Evolutionary conservation across 371 early-diverging fungal species (phyloP).

Genomic region (Mortierella sp.): DNA sequence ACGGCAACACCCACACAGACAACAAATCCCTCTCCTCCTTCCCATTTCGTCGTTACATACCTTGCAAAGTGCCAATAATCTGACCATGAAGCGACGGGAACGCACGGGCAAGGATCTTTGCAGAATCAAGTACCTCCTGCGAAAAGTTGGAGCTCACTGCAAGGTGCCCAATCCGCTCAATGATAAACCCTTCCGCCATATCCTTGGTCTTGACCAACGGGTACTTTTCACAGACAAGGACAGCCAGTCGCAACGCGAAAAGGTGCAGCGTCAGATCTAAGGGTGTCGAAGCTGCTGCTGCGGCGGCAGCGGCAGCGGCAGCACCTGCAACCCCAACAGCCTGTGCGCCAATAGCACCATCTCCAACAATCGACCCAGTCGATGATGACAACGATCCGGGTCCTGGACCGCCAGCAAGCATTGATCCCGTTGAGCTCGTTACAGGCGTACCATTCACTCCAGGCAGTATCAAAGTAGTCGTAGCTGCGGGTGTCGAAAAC

Average conservation of each 20-base stretch:
- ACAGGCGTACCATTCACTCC: neutral
- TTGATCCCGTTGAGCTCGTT: neutral
- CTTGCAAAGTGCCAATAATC: conserved; percentile 30
- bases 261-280: conserved; percentile 26
- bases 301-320: neutral
- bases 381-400: neutral
- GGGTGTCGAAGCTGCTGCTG: neutral
- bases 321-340: neutral
- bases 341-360: neutral
- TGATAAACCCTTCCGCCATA: conserved; percentile 38
- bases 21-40: neutral
- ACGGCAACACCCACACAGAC: neutral
- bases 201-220: conserved; percentile 40
- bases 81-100: conserved; percentile 35
- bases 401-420: conserved; percentile 3
- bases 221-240: conserved; percentile 38
- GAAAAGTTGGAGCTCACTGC: conserved; percentile 27
- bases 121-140: conserved; percentile 37
- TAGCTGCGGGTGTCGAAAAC: conserved; percentile 55
- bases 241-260: conserved; percentile 49
- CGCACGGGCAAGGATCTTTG: conserved; percentile 33
- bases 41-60: neutral
- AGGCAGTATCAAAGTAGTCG: conserved; percentile 1
- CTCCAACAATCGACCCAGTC: neutral
- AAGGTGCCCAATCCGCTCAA: conserved; percentile 28